A percentile compares a stretch with the other conserved stretches of the same genome.
Evolutionary conservation across 2,329 filamentous ascomycete genomes (phyloP).

Genomic region (Sordariomycetes sp.): DNA sequence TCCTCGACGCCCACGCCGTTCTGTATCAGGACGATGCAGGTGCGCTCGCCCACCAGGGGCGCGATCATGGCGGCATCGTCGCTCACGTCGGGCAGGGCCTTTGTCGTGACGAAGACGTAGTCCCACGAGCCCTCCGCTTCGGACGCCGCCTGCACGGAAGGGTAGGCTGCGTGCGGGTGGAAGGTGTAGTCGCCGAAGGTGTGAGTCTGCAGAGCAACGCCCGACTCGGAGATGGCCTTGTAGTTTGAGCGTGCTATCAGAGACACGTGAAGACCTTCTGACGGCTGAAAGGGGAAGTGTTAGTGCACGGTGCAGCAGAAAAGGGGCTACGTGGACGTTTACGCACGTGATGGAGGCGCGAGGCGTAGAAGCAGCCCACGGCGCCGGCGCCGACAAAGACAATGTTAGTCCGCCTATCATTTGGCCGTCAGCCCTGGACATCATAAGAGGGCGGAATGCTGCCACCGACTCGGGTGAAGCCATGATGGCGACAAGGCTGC

Average conservation of each 20-base stretch:
- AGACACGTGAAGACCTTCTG: slow-evolving; percentile 48
- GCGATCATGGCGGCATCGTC: slow-evolving; percentile 54
- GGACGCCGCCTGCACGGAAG: slow-evolving; percentile 47
- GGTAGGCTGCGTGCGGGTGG: slow-evolving; percentile 50
- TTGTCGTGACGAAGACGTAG: slow-evolving; percentile 62
- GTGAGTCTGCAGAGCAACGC: slow-evolving; percentile 56
- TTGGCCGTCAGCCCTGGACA: background rate
- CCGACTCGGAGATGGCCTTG: slow-evolving; percentile 47
- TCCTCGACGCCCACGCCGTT: slow-evolving; percentile 64
- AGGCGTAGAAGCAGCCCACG: slow-evolving; percentile 65
- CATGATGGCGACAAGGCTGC: too few species aligned
- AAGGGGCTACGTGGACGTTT: background rate
- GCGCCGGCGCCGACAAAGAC: slow-evolving; percentile 64
- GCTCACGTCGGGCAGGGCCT: slow-evolving; percentile 55
- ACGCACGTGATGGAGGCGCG: slow-evolving; percentile 51
- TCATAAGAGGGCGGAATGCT: too few species aligned
- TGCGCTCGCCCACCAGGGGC: slow-evolving; percentile 44
- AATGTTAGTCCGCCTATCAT: slow-evolving; percentile 32
- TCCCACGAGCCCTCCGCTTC: slow-evolving; percentile 29
- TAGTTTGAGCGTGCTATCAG: slow-evolving; percentile 70
- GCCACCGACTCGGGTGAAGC: too few species aligned
- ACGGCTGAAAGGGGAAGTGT: slow-evolving; percentile 24
- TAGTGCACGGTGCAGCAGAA: slow-evolving; percentile 1
- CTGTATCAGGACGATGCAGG: slow-evolving; percentile 58
- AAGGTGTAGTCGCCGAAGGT: slow-evolving; percentile 61